phyloP scores from a whole-genome alignment of 352 stramenopile genomes.

The Hyaloperonospora brassicae region DNA sequence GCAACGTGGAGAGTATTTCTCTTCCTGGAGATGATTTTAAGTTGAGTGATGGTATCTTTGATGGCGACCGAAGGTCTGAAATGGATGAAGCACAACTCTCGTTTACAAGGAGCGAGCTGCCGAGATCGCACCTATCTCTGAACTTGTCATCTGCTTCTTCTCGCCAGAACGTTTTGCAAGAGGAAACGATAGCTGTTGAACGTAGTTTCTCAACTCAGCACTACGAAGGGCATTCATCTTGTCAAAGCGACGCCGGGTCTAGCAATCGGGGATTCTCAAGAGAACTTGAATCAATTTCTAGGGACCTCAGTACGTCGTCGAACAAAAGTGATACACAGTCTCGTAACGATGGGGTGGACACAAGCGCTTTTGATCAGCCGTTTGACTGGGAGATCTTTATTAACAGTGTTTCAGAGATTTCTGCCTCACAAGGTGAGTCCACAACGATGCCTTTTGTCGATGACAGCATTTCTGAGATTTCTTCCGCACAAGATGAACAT shows the following conservation, averaged over 20 bases:
- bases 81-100: slow-evolving; percentile 33
- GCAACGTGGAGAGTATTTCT: slow-evolving; percentile 18
- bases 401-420: slow-evolving; percentile 40
- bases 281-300: slow-evolving; percentile 19
- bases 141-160: slow-evolving; percentile 10
- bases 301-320: slow-evolving; percentile 15
- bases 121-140: slow-evolving; percentile 24
- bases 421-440: slow-evolving; percentile 17
- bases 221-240: neutral
- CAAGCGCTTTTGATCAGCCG: slow-evolving; percentile 14
- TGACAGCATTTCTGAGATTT: slow-evolving; percentile 15
- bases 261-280: slow-evolving; percentile 13
- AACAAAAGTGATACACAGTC: slow-evolving; percentile 2
- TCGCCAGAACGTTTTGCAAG: slow-evolving; percentile 11
- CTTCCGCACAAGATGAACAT: slow-evolving; percentile 18
- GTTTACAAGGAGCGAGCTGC: slow-evolving; percentile 54
- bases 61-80: slow-evolving; percentile 26
- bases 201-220: slow-evolving; percentile 8
- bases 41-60: slow-evolving; percentile 24
- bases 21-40: slow-evolving; percentile 13
- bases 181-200: slow-evolving; percentile 9
- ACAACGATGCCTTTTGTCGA: too few species aligned
- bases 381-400: slow-evolving; percentile 68
- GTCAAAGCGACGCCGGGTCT: slow-evolving; percentile 7
- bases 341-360: slow-evolving; percentile 11